Evolutionary conservation across 2,329 filamentous ascomycete species (phyloP), one percentile per base, ranked within the genome.

Genomic region (Aureobasidium namibiae): DNA sequence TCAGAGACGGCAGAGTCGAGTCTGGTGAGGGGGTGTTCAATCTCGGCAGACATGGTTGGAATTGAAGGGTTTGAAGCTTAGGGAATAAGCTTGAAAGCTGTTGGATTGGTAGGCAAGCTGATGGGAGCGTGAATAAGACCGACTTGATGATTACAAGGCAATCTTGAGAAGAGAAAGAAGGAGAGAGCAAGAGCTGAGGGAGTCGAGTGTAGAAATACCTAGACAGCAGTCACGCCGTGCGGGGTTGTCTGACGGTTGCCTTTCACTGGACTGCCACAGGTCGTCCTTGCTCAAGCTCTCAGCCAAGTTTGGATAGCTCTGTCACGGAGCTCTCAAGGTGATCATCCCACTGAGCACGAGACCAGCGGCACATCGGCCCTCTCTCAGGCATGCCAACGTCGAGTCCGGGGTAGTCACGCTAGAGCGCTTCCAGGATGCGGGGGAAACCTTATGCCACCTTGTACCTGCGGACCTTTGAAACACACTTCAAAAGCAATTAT

Each of bases 1-100:
- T 90, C 89, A 72, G 90, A 86, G 71, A 95, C 85, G 78, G 90
- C 90, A 62, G 92, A 96, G 76, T 96, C 92, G 78, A 96, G 85
- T 80, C 95, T 95, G 76, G 83, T 82, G 72, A 95, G 83, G 69
- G 87, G 82, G 64, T 62, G 67, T 65, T 73, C 72, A 60, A 74
- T 67, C 69, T 76, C 79, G 64, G 78, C 75, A 68, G 82, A 78
- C 82, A 86, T 84, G 65, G 66, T 74, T 64, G 60, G 67, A 63
- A 61, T 48, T 50, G 56, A 49, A 23, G 36, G 53, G 58, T 45
- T 60, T 62, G 49, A 49, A 57, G 54, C 54, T 57, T 54, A 34
- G 45, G 45, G 36, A 49, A n/a, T 46, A 48, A 49, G 44, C 45
- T 49, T 60, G 18, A 16, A 24, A 42, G 42, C 42, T 60, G 33